Evolutionary conservation across 2,329 filamentous ascomycete genomes (phyloP).

Genomic region (Teratosphaeria viscida): DNA sequence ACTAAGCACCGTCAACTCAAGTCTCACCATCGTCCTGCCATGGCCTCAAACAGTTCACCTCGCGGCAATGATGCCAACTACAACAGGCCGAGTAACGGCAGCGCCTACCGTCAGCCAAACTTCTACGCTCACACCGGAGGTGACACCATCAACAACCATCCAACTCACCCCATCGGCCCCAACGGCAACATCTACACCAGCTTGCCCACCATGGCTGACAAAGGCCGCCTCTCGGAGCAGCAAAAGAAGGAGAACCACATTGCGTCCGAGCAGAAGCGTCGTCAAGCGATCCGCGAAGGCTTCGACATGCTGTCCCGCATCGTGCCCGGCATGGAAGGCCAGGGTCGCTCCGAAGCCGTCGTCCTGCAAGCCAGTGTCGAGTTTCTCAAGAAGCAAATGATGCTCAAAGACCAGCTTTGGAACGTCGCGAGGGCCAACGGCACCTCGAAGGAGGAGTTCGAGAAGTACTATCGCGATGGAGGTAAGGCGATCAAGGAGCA

Average conservation of each 20-base stretch:
- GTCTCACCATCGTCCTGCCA: neutral
- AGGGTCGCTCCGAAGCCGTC: conserved; percentile 73
- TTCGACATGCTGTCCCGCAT: conserved; percentile 73
- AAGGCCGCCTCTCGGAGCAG: conserved; percentile 55
- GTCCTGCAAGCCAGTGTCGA: conserved; percentile 54
- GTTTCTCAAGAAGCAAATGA: conserved; percentile 27
- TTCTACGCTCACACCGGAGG: neutral
- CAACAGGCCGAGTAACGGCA: neutral
- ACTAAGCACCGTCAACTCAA: neutral
- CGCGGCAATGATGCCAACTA: neutral
- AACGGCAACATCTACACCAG: conserved; percentile 2
- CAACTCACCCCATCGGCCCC: neutral
- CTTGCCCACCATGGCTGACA: conserved; percentile 18
- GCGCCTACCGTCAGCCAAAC: neutral
- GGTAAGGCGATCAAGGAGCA: conserved; percentile 1
- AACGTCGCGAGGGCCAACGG: conserved; percentile 24
- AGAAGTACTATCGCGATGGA: conserved; percentile 9
- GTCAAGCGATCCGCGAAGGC: conserved; percentile 67
- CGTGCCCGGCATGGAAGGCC: conserved; percentile 71
- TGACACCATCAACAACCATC: neutral
- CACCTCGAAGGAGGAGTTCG: conserved; percentile 14
- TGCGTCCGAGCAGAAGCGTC: conserved; percentile 55
- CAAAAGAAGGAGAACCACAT: conserved; percentile 69
- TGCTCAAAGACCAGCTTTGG: conserved; percentile 21
- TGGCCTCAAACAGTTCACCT: neutral